Base-by-base conservation (phyloP, 768 basidiomycete genomes). In the Hypsizygus marmoreus region DNA sequence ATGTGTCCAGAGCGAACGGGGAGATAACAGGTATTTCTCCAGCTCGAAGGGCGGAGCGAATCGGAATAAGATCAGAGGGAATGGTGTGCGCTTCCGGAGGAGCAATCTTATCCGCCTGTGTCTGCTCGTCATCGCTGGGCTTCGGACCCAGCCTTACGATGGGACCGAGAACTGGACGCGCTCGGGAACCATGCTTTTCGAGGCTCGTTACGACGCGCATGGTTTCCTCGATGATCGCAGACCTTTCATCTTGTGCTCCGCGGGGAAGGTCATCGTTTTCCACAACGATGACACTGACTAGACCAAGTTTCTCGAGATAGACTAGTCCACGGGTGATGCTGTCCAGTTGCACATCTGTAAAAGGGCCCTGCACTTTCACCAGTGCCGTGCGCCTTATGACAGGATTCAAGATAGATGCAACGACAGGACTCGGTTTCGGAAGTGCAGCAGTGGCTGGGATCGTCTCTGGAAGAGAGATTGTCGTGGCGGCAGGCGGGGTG, bases 11-110 rank as follows among this genome's bases (percentile, higher is more conserved):
- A 2, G 94, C 94, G 43, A 99, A 83, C 2, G 97, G 95, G 12
- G 94, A 77, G 35, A 98, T 82, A 17, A 99, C 94, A 5, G 97
- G 97, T 43, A 99, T 97, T 69, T 98, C 97, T 11, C 95, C 93
- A 2, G 92, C 85, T 43, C 82, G 81, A 52, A 99, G 81, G 6
- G 97, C 92, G 37, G 90, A 89, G 14, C 91, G 84, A 49, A 98
- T 86, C 20, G 88, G 80, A 32, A 85, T 78, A 46, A 98, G 80
- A 51, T 95, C 93, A 24, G 80, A 74, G 9, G 87, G 84, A 44
- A 83, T 71, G 2, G 92, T 85, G 57, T 95, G 92, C 2, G 88
- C 82, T 69, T 90, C 88, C 2, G 86, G 89, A 13, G 74, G 63
- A 33, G 63, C 49, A 14, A 74, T 63, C 37, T 65, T 73, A 20